Base-by-base conservation (phyloP, 768 basidiomycete genomes). In the Termitomyces sp. region DNA sequence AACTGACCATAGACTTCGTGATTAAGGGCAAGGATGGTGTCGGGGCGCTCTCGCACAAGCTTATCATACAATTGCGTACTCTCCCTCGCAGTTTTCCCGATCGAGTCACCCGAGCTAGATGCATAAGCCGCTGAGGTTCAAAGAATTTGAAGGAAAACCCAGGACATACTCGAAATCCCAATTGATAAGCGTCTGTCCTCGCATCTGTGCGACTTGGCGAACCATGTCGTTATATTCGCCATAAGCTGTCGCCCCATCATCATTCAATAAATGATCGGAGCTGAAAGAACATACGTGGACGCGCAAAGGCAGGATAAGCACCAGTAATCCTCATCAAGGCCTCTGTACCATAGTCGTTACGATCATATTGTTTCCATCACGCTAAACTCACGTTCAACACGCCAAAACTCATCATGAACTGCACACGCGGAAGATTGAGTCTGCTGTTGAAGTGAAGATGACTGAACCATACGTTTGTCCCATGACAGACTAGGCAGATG, bases 191-290 rank as follows among this genome's bases (percentile, higher is more conserved):
- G 60, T 57, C 52, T 74, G 72, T 1, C 69, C 72, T 10, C 70
- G 70, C 12, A 23, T 45, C 9, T 61, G 65, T 11, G 77, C 68
- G 7, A 72, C 73, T 5, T 68, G 52, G 1, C 62, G 63, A 14
- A 78, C 76, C 21, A 68, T 58, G 46, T 74, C 59, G 56, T 78
- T 78, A 67, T 72, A 75, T 47, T 68, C 66, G 1, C 79, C 79
- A 58, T 70, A 81, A 14, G 79, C 74, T 70, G 62, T 14, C 10
- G 14, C 9, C 14, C 52, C 37, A 21, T 17, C 32, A 47, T 37
- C 43, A 4, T n/a, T 4, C 29, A 46, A 25, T 16, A 27, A 54
- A 23, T 38, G 4, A 21, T 2, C 1, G 12, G 10, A 10, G 31
- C 2, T 6, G 10, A 2, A 8, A 34, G 16, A 23, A 65, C 71